Percentiles rank a stretch among this genome's conserved stretches.
Evolutionary conservation across 2,329 filamentous ascomycete genomes (phyloP).

Genomic region (Sporothrix inflata): DNA sequence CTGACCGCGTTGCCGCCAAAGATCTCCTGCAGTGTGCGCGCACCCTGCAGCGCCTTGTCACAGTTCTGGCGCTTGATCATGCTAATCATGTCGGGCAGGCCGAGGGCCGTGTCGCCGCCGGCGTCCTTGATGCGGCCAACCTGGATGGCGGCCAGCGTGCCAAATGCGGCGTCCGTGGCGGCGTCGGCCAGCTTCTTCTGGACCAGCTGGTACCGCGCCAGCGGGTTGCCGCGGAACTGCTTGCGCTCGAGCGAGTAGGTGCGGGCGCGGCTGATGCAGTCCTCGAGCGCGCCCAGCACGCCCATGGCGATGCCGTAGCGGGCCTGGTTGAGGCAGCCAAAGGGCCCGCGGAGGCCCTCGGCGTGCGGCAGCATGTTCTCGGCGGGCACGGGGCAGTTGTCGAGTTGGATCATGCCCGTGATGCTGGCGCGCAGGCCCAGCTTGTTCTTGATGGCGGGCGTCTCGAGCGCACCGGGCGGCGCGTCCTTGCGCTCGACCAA

Average conservation of each 20-base stretch:
- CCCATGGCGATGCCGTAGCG: conserved; percentile 93
- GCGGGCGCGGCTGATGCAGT: conserved; percentile 79
- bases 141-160: conserved; percentile 86
- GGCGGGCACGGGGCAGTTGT: conserved; percentile 82
- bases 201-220: conserved; percentile 94
- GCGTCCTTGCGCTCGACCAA: conserved; percentile 83
- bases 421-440: conserved; percentile 90
- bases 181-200: conserved; percentile 98
- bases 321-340: conserved; percentile 91
- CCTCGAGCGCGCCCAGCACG: conserved; percentile 90
- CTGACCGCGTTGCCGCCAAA: conserved; percentile 98
- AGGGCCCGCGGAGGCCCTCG: conserved; percentile 85
- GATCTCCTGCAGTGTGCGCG: conserved; percentile 84
- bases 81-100: conserved; percentile 87
- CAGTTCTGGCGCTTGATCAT: conserved; percentile 99
- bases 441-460: conserved; percentile 92
- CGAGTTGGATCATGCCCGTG: conserved; percentile 97
- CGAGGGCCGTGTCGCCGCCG: conserved; percentile 81
- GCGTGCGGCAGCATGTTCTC: conserved; percentile 93
- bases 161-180: conserved; percentile 85
- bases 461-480: conserved; percentile 86
- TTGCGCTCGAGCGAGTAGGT: conserved; percentile 89
- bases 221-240: conserved; percentile 94
- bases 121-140: conserved; percentile 92
- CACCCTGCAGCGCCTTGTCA: conserved; percentile 80